These are phyloP conservation scores for Chrysoporthe cubensis DNA, from an alignment of 2,329 filamentous ascomycete genomes.

Conservation along the genomic window DNA sequence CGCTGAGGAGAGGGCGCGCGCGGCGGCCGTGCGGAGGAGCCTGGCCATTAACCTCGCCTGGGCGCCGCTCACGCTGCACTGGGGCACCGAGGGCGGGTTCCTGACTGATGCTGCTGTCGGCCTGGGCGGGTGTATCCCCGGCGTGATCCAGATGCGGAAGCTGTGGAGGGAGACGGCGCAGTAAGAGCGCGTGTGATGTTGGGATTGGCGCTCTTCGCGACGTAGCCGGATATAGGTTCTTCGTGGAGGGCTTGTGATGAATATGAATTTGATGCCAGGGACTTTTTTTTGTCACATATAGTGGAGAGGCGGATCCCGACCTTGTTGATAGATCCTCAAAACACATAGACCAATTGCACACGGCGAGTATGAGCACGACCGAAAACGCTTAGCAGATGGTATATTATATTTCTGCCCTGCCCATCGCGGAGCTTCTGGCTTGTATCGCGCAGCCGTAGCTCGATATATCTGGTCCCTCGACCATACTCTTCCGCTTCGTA, in stretches of 20 bases:
- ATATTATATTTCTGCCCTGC: neutral
- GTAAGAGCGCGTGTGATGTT: neutral
- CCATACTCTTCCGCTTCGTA: neutral
- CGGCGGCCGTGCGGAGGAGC: conserved; percentile 64
- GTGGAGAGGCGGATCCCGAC: neutral
- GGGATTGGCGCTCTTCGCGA: neutral
- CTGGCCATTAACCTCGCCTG: conserved; percentile 74
- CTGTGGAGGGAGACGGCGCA: conserved; percentile 48
- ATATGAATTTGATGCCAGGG: too few relatives aligned
- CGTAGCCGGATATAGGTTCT: neutral
- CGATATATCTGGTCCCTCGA: neutral
- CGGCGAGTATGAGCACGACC: neutral
- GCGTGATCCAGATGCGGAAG: conserved; percentile 49
- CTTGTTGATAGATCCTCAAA: neutral
- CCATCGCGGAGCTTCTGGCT: neutral
- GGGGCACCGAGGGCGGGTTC: conserved; percentile 70
- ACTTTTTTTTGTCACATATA: neutral
- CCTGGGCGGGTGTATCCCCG: conserved; percentile 50
- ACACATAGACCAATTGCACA: neutral
- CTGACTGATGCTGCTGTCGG: conserved; percentile 47
- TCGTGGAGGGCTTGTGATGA: too few relatives aligned
- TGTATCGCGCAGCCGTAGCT: neutral
- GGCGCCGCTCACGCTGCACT: conserved; percentile 83
- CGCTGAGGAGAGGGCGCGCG: conserved; percentile 51
- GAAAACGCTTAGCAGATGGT: neutral